These are phyloP conservation scores for Phytophthora cryptogea DNA, from an alignment of 352 stramenopile genomes.

Conservation along the genomic window DNA sequence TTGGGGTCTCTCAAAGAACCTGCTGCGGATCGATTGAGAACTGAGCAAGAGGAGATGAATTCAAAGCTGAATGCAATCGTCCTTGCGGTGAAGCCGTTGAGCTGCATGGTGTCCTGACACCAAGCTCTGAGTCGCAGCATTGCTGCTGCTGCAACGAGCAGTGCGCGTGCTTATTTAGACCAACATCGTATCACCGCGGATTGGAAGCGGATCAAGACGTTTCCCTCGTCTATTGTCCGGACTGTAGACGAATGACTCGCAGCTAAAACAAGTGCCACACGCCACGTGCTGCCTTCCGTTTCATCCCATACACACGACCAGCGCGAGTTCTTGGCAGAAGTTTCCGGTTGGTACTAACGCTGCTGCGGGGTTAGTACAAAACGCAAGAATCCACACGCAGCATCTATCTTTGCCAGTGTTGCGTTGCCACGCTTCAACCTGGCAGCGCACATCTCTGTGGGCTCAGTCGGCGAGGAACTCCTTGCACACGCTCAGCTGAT, in stretches of 20 bases:
- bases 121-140: constrained; percentile 8
- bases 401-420: not conserved
- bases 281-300: not conserved
- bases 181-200: constrained; percentile 13
- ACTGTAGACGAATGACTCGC: constrained; percentile 11
- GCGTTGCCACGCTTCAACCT: not conserved
- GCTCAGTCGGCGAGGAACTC: too few species aligned
- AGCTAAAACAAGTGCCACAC: not conserved
- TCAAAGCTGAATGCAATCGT: not conserved
- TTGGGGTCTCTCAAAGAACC: not conserved
- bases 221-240: constrained; percentile 23
- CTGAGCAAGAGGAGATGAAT: constrained; percentile 2
- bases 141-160: not conserved
- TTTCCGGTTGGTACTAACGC: not conserved
- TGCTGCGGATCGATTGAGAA: constrained; percentile 1
- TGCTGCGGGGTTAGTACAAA: constrained; percentile 4
- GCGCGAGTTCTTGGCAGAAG: too few species aligned
- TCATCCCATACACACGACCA: not conserved
- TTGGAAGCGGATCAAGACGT: constrained; percentile 17
- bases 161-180: constrained; percentile 6
- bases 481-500: too few species aligned
- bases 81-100: not conserved
- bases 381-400: constrained; percentile 2
- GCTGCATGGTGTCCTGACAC: not conserved
- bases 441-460: too few species aligned